A percentile compares a stretch with the other conserved stretches of the same genome.
phyloP scores from a whole-genome alignment of 306 rosid species.

The Alnus rubra region DNA sequence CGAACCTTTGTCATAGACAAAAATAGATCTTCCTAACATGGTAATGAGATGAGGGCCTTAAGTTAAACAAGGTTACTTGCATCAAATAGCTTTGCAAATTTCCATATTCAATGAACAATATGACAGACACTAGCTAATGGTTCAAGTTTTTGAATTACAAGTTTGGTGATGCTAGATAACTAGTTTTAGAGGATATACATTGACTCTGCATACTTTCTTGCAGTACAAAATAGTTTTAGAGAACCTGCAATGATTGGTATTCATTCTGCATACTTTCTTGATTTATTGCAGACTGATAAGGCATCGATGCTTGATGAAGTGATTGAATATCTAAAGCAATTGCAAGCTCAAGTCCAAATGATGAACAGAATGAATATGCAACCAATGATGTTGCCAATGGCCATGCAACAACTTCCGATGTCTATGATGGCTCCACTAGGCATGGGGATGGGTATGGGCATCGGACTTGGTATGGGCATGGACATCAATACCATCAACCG shows the following conservation, averaged over 20 bases:
- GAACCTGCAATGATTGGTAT: background rate
- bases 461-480: conserved; percentile 67
- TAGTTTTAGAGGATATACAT: background rate
- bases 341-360: conserved; percentile 91
- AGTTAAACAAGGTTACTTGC: too few relatives aligned
- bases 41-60: too few relatives aligned
- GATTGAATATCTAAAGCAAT: conserved; percentile 79
- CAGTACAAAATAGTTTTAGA: background rate
- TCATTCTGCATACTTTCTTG: background rate
- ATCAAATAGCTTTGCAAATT: too few relatives aligned
- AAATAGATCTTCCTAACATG: too few relatives aligned
- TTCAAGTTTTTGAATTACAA: too few relatives aligned
- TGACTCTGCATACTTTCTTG: background rate
- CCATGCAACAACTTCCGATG: conserved; percentile 87
- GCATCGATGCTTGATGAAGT: conserved; percentile 99
- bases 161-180: too few relatives aligned
- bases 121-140: too few relatives aligned
- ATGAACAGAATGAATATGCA: conserved; percentile 72
- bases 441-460: conserved; percentile 58
- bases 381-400: conserved; percentile 69
- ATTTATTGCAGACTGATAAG: conserved; percentile 63
- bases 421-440: conserved; percentile 73
- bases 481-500: conserved; percentile 55
- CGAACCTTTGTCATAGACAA: too few relatives aligned
- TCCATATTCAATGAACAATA: too few relatives aligned